phyloP scores from a whole-genome alignment of 208 protist species.

The Crithidia mellificae region DNA sequence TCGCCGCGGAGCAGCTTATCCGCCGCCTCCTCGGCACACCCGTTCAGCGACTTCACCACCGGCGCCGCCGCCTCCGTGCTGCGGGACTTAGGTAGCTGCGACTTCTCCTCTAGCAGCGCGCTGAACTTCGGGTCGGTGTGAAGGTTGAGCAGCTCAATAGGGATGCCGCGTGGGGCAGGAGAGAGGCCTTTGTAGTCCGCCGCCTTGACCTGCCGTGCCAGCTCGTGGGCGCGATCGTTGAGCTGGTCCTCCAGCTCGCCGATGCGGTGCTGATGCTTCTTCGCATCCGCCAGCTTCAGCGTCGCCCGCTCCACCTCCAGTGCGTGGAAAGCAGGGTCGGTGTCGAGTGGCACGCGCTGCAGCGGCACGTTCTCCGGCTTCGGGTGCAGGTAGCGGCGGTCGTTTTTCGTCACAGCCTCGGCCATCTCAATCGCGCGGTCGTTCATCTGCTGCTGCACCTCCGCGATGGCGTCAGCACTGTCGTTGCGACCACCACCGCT shows the following conservation, averaged over 20 bases:
- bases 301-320: constrained; percentile 61
- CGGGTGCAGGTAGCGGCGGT: constrained; percentile 62
- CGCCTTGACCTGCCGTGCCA: constrained; percentile 52
- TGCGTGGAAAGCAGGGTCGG: constrained; percentile 50
- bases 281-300: constrained; percentile 56
- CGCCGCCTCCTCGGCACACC: constrained; percentile 45
- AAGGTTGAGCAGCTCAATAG: constrained; percentile 63
- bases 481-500: neutral
- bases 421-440: constrained; percentile 60
- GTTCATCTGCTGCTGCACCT: constrained; percentile 67
- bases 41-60: constrained; percentile 43
- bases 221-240: constrained; percentile 50
- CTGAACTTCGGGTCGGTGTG: constrained; percentile 63
- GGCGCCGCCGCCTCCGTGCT: constrained; percentile 22
- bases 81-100: constrained; percentile 27
- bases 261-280: constrained; percentile 56
- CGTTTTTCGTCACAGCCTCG: constrained; percentile 51
- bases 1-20: constrained; percentile 55
- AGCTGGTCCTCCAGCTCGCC: constrained; percentile 55
- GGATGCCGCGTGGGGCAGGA: constrained; percentile 54
- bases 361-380: constrained; percentile 62
- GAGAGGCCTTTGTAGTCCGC: constrained; percentile 55
- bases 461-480: constrained; percentile 19
- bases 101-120: constrained; percentile 48
- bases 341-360: constrained; percentile 58